Base-by-base conservation (phyloP, 1,284 basidiomycete species). In the Ganoderma multipileum region DNA sequence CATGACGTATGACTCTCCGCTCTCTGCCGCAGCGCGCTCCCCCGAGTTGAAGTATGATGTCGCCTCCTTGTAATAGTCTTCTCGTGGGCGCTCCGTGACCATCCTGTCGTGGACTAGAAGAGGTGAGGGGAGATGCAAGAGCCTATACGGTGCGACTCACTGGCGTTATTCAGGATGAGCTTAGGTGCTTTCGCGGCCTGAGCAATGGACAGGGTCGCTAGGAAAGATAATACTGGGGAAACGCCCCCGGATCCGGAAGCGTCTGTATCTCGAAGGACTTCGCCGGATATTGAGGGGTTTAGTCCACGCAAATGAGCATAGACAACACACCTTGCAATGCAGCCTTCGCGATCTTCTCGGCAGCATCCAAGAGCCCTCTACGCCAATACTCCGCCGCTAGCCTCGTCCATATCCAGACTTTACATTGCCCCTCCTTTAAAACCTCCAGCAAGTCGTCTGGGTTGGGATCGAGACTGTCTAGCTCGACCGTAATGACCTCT, bases 121-220 rank as follows among this genome's bases (percentile, higher is more conserved):
- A 11, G 14, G 42, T 60, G 38, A 60, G 30, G 6, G 14, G 16
- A 23, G 41, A 30, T 23, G 50, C 20, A 39, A n/a, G 5, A 18
- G 5, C 11, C 16, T 14, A 39, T n/a, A 28, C n/a, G 14, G 3
- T 39, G 33, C 39, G 36, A 63, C 93, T 79, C 77, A 95, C 94
- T 89, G 67, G 95, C 90, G 73, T 92, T 87, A 0, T 84, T 77
- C 0, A 97, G 79, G 33, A 93, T 83, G 6, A 92, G 76, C 76
- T 95, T 97, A 0, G 96, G 96, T 16, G 95, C 95, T 64, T 86
- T 86, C 38, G 93, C 86, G 1, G 95, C 92, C 72, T 89, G 85
- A 1, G 92, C 89, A 67, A 97, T 86, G 68, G 93, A 88, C 60
- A 97, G 87, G 79, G 95, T 96, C 1, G 95, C 95, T 28, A 95